Evolutionary conservation across 129 eudicot species (phyloP).

Genomic region (Artemisia tridentata): DNA sequence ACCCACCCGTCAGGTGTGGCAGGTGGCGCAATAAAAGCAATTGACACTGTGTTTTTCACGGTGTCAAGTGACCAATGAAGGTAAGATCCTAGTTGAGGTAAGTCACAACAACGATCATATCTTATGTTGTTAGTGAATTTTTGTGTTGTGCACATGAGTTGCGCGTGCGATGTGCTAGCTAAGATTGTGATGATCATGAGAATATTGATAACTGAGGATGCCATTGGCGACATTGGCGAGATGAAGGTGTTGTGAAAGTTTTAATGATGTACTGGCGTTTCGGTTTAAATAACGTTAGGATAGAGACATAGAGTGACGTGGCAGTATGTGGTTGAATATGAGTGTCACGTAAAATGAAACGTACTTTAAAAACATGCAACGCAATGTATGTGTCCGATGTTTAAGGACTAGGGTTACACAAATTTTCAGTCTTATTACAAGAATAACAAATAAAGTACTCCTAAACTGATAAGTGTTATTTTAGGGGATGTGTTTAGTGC

Average conservation of each 20-base stretch:
- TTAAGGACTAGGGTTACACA: conserved; percentile 12
- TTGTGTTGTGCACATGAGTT: conserved; percentile 51
- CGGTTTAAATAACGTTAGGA: background rate
- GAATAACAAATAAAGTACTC: too few species aligned
- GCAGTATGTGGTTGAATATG: conserved; percentile 7
- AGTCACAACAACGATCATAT: conserved; percentile 53
- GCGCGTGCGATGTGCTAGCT: conserved; percentile 23
- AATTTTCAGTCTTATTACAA: too few species aligned
- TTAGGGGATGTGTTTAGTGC: too few species aligned
- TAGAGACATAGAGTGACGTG: conserved; percentile 14
- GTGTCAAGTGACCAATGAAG: conserved; percentile 62
- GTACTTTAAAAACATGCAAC: conserved; percentile 9
- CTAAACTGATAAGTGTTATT: too few species aligned
- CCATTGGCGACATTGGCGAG: conserved; percentile 45
- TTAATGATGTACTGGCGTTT: background rate
- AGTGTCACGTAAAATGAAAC: conserved; percentile 11
- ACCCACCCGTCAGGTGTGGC: conserved; percentile 61
- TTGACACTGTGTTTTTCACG: conserved; percentile 34
- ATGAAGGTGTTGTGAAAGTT: conserved; percentile 6
- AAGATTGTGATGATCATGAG: conserved; percentile 21
- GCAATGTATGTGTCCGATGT: conserved; percentile 9
- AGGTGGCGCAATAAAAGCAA: conserved; percentile 64
- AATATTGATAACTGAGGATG: conserved; percentile 1
- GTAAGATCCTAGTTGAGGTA: conserved; percentile 46
- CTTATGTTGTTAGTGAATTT: conserved; percentile 41